phyloP scores from a whole-genome alignment of 352 stramenopile genomes.

The Pythium insidiosum region DNA sequence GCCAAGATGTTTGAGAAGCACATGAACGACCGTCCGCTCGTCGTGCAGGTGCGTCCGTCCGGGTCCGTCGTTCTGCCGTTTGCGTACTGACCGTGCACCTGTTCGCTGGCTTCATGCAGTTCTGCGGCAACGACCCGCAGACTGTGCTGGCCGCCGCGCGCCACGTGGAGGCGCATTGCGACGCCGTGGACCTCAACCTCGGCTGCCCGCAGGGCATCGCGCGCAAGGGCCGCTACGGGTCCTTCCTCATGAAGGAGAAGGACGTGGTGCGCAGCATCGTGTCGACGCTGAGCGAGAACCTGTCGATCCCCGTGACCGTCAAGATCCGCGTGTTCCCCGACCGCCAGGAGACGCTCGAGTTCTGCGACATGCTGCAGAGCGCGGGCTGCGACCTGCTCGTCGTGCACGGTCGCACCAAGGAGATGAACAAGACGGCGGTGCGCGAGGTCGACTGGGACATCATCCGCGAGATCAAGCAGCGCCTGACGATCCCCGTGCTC shows the following conservation, averaged over 20 bases:
- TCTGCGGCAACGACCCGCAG: conserved; percentile 91
- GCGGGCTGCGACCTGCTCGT: conserved; percentile 90
- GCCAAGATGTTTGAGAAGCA: conserved; percentile 86
- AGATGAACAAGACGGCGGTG: conserved; percentile 95
- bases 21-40: conserved; percentile 89
- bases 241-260: conserved; percentile 94
- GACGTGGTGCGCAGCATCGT: conserved; percentile 79
- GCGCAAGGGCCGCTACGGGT: conserved; percentile 92
- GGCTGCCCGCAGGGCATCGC: conserved; percentile 95
- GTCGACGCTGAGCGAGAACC: conserved; percentile 72
- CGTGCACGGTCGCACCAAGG: conserved; percentile 92
- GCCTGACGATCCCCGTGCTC: conserved; percentile 90
- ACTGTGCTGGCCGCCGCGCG: conserved; percentile 89
- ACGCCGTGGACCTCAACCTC: conserved; percentile 97
- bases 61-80: not conserved
- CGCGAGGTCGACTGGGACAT: conserved; percentile 84
- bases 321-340: conserved; percentile 94
- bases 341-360: conserved; percentile 86
- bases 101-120: conserved; percentile 26
- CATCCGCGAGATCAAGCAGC: conserved; percentile 83
- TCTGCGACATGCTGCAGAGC: conserved; percentile 89
- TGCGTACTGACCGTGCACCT: not conserved
- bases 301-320: conserved; percentile 88
- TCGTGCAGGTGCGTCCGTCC: conserved; percentile 89
- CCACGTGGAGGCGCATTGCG: conserved; percentile 85